A percentile compares a stretch with the other conserved stretches of the same genome.
phyloP scores from a whole-genome alignment of 257 asterid genomes.

The Solanum pennellii region DNA sequence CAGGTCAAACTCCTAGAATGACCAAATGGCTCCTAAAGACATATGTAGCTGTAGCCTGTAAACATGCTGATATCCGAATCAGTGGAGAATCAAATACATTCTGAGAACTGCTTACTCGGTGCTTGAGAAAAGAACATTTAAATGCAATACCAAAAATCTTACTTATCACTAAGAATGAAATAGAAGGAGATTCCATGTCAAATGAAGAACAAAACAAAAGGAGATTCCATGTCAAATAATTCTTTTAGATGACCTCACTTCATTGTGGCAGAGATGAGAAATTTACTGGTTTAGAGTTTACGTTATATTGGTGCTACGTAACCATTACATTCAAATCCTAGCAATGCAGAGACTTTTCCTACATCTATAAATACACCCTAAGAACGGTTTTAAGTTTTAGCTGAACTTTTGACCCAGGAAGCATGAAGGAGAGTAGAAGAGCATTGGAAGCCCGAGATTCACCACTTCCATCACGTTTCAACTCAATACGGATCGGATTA shows the following conservation, averaged over 20 bases:
- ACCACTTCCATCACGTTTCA: neutral
- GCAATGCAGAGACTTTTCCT: neutral
- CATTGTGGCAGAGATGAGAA: neutral
- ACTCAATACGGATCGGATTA: neutral
- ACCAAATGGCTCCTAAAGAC: neutral
- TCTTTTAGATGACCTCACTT: neutral
- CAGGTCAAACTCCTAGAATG: neutral
- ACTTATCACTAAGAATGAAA: neutral
- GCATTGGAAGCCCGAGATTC: neutral
- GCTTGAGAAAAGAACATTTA: neutral
- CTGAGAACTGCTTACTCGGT: neutral
- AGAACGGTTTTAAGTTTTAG: neutral
- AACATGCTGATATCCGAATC: neutral
- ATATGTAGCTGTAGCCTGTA: neutral
- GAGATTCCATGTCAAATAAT: neutral
- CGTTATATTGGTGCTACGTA: neutral
- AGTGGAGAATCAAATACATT: neutral
- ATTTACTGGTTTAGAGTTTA: neutral
- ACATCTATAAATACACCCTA: neutral
- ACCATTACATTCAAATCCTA: neutral
- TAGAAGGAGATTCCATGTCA: neutral
- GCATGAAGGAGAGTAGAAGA: neutral
- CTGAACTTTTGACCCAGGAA: neutral
- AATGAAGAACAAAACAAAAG: neutral
- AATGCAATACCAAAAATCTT: neutral